Conservation (phyloP, 2,329 filamentous ascomycete species). For the Sporothrix brasiliensis region DNA sequence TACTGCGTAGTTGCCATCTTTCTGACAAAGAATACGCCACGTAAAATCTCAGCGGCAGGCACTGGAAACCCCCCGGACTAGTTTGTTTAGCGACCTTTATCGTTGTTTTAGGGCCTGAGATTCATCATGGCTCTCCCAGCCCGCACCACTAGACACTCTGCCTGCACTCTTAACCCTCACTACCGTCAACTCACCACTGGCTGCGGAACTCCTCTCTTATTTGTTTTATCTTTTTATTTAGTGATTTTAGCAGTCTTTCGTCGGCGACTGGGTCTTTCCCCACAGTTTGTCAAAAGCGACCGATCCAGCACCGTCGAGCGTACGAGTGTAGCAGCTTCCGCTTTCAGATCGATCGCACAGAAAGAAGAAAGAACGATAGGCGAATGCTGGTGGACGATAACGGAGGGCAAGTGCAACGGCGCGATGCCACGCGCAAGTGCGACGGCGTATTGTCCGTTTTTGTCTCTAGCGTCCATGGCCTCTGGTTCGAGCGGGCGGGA, state of each 20-base stretch:
- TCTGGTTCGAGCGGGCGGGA: background rate
- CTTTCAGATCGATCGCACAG: background rate
- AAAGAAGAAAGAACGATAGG: background rate
- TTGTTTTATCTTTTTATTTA: background rate
- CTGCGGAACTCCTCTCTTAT: background rate
- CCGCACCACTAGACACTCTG: background rate
- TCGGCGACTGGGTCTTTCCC: slow-evolving; percentile 2
- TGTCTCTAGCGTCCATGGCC: slow-evolving; percentile 12
- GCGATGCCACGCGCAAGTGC: slow-evolving; percentile 18
- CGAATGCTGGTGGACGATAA: background rate
- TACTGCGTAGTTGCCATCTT: background rate
- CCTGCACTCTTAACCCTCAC: background rate
- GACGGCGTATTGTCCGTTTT: slow-evolving; percentile 28
- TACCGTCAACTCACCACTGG: background rate
- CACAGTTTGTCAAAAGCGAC: slow-evolving; percentile 1
- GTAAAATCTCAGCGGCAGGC: background rate
- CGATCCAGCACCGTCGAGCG: background rate
- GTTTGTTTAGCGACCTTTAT: background rate
- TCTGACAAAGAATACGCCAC: slow-evolving; percentile 17
- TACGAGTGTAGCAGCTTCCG: background rate
- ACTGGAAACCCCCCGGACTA: background rate
- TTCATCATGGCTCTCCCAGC: background rate
- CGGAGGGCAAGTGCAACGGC: slow-evolving; percentile 18
- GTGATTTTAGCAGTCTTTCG: background rate
- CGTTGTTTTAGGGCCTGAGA: background rate